Conservation (phyloP, 768 basidiomycete genomes). For the Tylopilus rubrobrunneus region DNA sequence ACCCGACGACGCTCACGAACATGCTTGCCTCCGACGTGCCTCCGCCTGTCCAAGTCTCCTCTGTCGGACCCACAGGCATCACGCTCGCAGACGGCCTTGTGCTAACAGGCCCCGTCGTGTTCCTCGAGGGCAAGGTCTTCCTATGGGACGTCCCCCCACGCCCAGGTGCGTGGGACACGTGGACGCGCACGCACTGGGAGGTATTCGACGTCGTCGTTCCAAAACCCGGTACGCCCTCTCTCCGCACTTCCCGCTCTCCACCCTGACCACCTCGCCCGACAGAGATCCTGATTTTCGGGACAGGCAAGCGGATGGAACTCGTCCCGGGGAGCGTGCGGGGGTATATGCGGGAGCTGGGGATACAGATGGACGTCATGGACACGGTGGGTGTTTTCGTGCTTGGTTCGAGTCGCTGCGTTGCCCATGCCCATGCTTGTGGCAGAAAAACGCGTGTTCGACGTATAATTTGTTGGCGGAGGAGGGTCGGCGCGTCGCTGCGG, state of each 20-base stretch:
- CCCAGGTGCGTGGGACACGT: constrained; percentile 53
- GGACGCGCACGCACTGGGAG: constrained; percentile 71
- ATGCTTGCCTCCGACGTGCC: constrained; percentile 68
- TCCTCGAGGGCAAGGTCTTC: constrained; percentile 82
- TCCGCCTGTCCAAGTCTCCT: constrained; percentile 68
- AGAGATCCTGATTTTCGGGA: constrained; percentile 92
- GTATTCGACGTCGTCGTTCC: constrained; percentile 81
- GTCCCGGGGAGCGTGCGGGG: constrained; percentile 65
- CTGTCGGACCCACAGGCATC: constrained; percentile 60
- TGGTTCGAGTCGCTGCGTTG: neutral
- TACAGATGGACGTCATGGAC: constrained; percentile 86
- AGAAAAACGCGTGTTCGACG: constrained; percentile 93
- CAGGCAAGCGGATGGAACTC: constrained; percentile 67
- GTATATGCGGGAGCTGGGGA: constrained; percentile 70
- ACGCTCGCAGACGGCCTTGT: constrained; percentile 75
- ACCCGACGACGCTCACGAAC: constrained; percentile 50
- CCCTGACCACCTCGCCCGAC: neutral
- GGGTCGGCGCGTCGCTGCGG: constrained; percentile 88
- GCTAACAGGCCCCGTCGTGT: constrained; percentile 73
- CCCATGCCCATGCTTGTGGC: neutral
- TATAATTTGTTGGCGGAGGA: constrained; percentile 94
- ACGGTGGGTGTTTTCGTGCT: constrained; percentile 46
- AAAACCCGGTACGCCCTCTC: constrained; percentile 61
- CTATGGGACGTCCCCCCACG: constrained; percentile 77
- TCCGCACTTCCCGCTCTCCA: no score